Conservation (phyloP, 805 yeast species). For the Metschnikowia continentalis region DNA sequence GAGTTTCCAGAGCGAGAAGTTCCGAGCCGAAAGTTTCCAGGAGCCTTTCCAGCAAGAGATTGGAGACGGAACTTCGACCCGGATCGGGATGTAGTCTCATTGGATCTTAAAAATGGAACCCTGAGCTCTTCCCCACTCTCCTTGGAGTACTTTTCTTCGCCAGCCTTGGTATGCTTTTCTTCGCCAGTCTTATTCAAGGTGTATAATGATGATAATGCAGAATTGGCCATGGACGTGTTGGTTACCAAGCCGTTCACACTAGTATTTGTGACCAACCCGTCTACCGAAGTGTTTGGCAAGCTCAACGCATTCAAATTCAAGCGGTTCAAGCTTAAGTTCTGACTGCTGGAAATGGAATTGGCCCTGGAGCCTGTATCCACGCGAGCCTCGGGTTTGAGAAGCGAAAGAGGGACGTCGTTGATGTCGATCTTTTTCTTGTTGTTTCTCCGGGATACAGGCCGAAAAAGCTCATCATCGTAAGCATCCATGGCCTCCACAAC, state of each 20-base stretch:
- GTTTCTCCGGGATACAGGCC: conserved; percentile 18
- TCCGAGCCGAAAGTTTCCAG: too few species aligned
- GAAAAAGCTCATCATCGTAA: conserved; percentile 61
- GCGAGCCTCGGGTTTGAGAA: conserved; percentile 20
- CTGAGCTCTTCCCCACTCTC: background rate
- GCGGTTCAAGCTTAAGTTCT: background rate
- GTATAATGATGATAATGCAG: conserved; percentile 39
- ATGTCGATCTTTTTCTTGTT: background rate
- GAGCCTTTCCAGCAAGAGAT: background rate
- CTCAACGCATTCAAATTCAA: background rate
- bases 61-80: background rate
- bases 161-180: background rate
- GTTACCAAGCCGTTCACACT: conserved; percentile 38
- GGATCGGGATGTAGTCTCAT: background rate
- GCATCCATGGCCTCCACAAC: conserved; percentile 59
- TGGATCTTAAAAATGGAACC: background rate
- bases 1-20: too few species aligned
- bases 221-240: conserved; percentile 21
- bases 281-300: background rate
- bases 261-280: conserved; percentile 21
- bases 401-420: conserved; percentile 24
- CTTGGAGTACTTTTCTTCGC: background rate
- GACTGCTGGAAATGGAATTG: background rate
- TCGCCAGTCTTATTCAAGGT: conserved; percentile 27
- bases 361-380: background rate